Conservation (phyloP, 331 rosid genomes). For the Malus hybrid region DNA sequence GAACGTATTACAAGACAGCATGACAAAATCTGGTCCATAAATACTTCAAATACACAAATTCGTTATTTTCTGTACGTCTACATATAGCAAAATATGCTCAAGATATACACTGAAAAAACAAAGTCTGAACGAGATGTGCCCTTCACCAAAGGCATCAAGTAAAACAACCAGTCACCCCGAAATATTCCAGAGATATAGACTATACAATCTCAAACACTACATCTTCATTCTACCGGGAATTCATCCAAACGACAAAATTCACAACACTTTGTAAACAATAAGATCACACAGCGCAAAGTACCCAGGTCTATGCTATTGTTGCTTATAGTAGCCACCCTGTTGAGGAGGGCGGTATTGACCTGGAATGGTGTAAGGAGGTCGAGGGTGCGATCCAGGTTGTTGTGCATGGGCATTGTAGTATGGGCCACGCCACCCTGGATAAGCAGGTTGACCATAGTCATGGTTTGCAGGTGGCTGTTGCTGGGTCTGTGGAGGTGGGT, state of each 20-base stretch:
- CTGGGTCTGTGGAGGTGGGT: conserved; percentile 58
- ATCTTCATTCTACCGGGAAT: not conserved
- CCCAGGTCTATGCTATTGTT: conserved; percentile 32
- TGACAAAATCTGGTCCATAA: not conserved
- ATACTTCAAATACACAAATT: not conserved
- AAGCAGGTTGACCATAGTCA: conserved; percentile 91
- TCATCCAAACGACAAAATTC: not conserved
- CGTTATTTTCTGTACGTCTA: not conserved
- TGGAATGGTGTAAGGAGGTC: conserved; percentile 81
- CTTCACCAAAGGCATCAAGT: conserved; percentile 17
- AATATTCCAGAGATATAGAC: not conserved
- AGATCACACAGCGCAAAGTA: too few relatives aligned
- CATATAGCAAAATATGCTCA: not conserved
- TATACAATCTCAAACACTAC: too few relatives aligned
- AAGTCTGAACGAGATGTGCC: conserved; percentile 4
- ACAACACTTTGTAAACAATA: not conserved
- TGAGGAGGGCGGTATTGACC: conserved; percentile 73
- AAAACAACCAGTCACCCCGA: conserved; percentile 11
- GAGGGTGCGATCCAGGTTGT: conserved; percentile 62
- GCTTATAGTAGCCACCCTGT: conserved; percentile 85
- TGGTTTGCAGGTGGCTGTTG: conserved; percentile 62
- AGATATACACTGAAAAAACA: conserved; percentile 33
- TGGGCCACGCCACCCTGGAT: conserved; percentile 98
- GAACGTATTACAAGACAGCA: not conserved
- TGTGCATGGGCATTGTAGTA: conserved; percentile 67